Evolutionary conservation across 495 filamentous ascomycete genomes (phyloP).

Genomic region (Penicillium verhagenii): DNA sequence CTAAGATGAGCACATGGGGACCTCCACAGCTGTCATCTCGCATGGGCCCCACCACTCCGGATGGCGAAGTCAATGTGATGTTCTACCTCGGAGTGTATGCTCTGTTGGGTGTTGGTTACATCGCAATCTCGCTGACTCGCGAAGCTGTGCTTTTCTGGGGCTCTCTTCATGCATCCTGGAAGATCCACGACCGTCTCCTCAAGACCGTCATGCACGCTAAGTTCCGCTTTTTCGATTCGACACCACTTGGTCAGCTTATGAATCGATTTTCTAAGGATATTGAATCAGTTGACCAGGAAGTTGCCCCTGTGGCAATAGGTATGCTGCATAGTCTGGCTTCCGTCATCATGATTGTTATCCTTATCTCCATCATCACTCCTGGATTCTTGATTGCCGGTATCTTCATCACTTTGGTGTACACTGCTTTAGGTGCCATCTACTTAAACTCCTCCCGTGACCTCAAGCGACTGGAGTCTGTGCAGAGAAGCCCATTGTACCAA

Average conservation of each 20-base stretch:
- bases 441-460: slow-evolving; percentile 87
- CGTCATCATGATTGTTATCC: slow-evolving; percentile 81
- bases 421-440: slow-evolving; percentile 82
- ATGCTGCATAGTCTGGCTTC: slow-evolving; percentile 66
- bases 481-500: slow-evolving; percentile 93
- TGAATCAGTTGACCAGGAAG: slow-evolving; percentile 93
- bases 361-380: slow-evolving; percentile 93
- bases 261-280: slow-evolving; percentile 98
- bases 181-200: slow-evolving; percentile 79
- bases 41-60: slow-evolving; percentile 5
- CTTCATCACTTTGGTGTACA: slow-evolving; percentile 82
- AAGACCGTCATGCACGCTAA: slow-evolving; percentile 79
- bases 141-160: slow-evolving; percentile 91
- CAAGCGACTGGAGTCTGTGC: slow-evolving; percentile 92
- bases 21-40: slow-evolving; percentile 26
- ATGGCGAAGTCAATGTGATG: slow-evolving; percentile 64
- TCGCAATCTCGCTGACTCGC: slow-evolving; percentile 70
- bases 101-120: slow-evolving; percentile 69
- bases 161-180: slow-evolving; percentile 82
- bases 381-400: slow-evolving; percentile 84
- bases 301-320: slow-evolving; percentile 84
- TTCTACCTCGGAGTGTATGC: slow-evolving; percentile 89
- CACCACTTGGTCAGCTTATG: slow-evolving; percentile 94
- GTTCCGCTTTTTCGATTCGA: slow-evolving; percentile 97
- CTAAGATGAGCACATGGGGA: slow-evolving; percentile 32